A percentile compares a stretch with the other conserved stretches of the same genome.
These are phyloP conservation scores for Zalerion maritima DNA, from an alignment of 495 filamentous ascomycete species.

Conservation along the genomic window DNA sequence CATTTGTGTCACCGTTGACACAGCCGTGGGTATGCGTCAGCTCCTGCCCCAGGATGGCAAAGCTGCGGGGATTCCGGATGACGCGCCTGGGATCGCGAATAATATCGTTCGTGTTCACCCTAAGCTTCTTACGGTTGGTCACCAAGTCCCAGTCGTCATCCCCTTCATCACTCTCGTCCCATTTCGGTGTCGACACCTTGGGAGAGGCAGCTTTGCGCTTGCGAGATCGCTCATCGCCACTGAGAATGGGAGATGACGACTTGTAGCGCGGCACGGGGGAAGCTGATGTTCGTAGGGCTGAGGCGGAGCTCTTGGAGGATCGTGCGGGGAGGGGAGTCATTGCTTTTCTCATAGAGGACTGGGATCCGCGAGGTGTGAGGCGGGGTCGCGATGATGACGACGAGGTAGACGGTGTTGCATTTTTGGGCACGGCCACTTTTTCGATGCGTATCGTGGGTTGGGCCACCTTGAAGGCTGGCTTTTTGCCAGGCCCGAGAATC, in stretches of 20 bases:
- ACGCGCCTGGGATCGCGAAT: no score
- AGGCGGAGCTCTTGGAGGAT: neutral
- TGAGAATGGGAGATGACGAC: constrained; percentile 8
- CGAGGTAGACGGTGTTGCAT: neutral
- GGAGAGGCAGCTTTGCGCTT: no score
- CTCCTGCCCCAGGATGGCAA: no score
- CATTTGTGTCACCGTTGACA: constrained; percentile 8
- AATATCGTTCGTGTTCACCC: no score
- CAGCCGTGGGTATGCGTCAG: constrained; percentile 8
- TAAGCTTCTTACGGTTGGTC: no score
- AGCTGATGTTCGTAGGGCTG: constrained; percentile 5
- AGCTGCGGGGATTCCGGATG: no score
- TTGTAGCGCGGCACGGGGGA: constrained; percentile 9
- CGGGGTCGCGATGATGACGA: constrained; percentile 13
- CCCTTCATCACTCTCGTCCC: no score
- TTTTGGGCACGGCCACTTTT: constrained; percentile 9
- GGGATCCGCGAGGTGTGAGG: constrained; percentile 7
- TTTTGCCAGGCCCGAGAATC: constrained; percentile 17
- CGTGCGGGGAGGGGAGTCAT: constrained; percentile 1
- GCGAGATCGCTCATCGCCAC: constrained; percentile 11
- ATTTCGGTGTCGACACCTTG: no score
- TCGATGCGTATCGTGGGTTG: constrained; percentile 20
- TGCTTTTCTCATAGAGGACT: neutral
- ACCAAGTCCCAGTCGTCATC: no score
- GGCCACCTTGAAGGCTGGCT: constrained; percentile 16